A percentile compares a stretch with the other conserved stretches of the same genome.
phyloP scores from a whole-genome alignment of 2,329 filamentous ascomycete genomes.

The Aspergillus sp. region DNA sequence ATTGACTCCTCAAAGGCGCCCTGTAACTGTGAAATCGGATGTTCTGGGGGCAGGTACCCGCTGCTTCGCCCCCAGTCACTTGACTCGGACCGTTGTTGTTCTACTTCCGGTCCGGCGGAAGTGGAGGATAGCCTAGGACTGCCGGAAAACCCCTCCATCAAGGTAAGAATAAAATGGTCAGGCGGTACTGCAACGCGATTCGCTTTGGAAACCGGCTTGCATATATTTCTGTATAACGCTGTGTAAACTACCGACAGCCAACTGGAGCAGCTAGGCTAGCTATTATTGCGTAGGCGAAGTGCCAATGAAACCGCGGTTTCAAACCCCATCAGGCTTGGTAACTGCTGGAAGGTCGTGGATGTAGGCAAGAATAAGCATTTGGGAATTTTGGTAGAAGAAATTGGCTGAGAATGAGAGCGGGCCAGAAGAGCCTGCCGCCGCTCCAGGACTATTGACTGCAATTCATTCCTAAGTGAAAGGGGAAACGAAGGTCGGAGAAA shows the following conservation, averaged over 20 bases:
- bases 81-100: constrained; percentile 2
- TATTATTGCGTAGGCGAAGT: constrained; percentile 1
- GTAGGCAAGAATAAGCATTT: background rate
- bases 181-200: background rate
- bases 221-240: background rate
- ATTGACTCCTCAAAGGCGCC: constrained; percentile 49
- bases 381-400: background rate
- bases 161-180: background rate
- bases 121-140: background rate
- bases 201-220: background rate
- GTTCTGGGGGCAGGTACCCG: constrained; percentile 28
- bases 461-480: background rate
- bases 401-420: background rate
- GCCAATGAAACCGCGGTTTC: constrained; percentile 6
- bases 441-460: background rate
- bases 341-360: background rate
- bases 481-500: background rate
- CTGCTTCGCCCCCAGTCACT: constrained; percentile 1
- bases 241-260: background rate
- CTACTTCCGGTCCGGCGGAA: constrained; percentile 5
- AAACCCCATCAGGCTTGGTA: constrained; percentile 12
- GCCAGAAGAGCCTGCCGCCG: background rate
- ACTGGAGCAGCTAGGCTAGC: background rate
- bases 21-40: constrained; percentile 45
- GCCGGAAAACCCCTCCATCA: constrained; percentile 3